phyloP scores from a whole-genome alignment of 371 early-diverging fungal genomes.

The Mortierella sp. region DNA sequence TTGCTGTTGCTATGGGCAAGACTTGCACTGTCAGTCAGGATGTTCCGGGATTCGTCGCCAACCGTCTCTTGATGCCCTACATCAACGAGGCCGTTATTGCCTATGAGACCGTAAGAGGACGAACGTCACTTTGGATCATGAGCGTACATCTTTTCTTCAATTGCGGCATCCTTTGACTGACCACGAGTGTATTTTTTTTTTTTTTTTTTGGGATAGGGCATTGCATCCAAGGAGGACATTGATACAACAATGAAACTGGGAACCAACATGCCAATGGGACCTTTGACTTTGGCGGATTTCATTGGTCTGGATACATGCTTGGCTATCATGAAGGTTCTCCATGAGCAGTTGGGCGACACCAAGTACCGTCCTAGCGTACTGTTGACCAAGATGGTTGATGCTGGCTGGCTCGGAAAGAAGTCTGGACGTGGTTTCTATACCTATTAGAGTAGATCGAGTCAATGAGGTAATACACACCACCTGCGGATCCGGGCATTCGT shows the following conservation, averaged over 20 bases:
- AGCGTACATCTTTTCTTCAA: no score
- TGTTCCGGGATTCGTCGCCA: constrained; percentile 97
- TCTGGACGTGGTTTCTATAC: constrained; percentile 89
- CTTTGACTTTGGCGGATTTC: constrained; percentile 96
- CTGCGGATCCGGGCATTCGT: no score
- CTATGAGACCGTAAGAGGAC: constrained; percentile 85
- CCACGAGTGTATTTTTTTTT: no score
- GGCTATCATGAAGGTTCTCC: constrained; percentile 95
- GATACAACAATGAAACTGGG: constrained; percentile 98
- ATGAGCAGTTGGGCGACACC: constrained; percentile 93
- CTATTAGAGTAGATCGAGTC: constrained; percentile 37
- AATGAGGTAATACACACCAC: no score
- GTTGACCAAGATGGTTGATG: constrained; percentile 95
- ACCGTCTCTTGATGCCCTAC: constrained; percentile 97
- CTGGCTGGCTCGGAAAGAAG: constrained; percentile 97
- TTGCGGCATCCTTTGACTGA: no score
- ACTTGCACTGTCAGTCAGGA: constrained; percentile 88
- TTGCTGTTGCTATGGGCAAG: constrained; percentile 93
- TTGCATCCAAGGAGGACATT: constrained; percentile 94
- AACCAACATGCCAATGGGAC: constrained; percentile 98
- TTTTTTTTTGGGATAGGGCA: constrained; percentile 79
- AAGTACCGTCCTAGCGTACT: constrained; percentile 96
- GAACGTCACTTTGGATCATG: no score
- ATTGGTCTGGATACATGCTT: constrained; percentile 98
- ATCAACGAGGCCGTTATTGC: constrained; percentile 97